These are phyloP conservation scores for Krasilnikovozyma curviuscula DNA, from an alignment of 768 basidiomycete genomes.

Conservation along the genomic window DNA sequence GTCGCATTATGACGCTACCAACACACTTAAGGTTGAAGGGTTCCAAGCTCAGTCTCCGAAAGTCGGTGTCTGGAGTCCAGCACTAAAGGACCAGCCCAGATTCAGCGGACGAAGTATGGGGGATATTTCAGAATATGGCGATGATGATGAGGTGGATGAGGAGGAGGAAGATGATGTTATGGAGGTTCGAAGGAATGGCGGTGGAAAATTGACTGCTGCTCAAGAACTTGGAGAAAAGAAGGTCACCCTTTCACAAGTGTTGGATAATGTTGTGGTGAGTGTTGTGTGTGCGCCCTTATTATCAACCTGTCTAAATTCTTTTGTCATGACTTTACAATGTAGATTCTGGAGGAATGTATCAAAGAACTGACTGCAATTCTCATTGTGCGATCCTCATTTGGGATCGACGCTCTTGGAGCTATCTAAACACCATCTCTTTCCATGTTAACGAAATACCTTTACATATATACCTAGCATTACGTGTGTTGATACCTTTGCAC, in stretches of 20 bases:
- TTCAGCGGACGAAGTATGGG: not conserved
- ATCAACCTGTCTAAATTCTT: not conserved
- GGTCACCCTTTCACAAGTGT: conserved; percentile 58
- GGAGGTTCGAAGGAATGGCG: not conserved
- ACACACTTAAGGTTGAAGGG: not conserved
- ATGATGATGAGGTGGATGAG: conserved; percentile 17
- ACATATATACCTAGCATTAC: too few species aligned
- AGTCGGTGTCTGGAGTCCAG: conserved; percentile 2
- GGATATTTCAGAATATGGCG: not conserved
- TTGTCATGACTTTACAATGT: not conserved
- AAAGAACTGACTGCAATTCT: conserved; percentile 40
- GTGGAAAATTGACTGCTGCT: too few species aligned
- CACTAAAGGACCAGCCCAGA: not conserved
- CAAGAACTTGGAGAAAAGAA: conserved; percentile 12
- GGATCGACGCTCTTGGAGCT: too few species aligned
- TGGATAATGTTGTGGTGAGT: conserved; percentile 73
- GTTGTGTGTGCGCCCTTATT: not conserved
- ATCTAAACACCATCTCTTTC: too few species aligned
- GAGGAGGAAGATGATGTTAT: conserved; percentile 19
- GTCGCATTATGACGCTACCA: not conserved
- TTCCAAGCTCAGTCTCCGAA: not conserved
- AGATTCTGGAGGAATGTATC: conserved; percentile 70
- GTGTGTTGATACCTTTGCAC: too few species aligned
- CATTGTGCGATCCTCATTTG: not conserved
- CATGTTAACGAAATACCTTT: too few species aligned